Percentiles rank a stretch among this genome's conserved stretches.
Conservation (phyloP, 2,329 filamentous ascomycete species). For the Colletotrichum siamense region DNA sequence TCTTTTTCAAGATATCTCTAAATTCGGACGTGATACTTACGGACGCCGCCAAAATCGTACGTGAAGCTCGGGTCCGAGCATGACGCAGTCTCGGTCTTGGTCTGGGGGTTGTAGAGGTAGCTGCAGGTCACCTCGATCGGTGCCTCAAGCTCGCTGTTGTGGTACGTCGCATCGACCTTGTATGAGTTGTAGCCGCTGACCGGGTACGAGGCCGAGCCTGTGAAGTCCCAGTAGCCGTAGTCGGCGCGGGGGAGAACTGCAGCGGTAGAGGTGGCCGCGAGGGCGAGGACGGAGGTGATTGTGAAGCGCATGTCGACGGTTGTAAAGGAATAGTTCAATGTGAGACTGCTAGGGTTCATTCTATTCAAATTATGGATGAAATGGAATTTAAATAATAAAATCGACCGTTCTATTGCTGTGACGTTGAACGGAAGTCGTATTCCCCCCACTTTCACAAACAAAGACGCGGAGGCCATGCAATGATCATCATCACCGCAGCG, state of each 20-base stretch:
- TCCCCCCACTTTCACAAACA: neutral
- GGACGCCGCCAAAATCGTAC: neutral
- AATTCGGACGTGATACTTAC: neutral
- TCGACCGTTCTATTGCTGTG: neutral
- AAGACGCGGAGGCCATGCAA: neutral
- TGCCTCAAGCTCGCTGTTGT: neutral
- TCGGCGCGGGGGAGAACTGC: neutral
- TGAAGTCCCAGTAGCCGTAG: conserved; percentile 7
- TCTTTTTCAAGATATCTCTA: neutral
- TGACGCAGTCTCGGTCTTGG: neutral
- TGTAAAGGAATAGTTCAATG: neutral
- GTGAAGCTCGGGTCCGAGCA: conserved; percentile 3
- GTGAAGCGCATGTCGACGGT: neutral
- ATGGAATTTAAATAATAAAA: neutral
- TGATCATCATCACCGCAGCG: neutral
- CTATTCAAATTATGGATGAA: neutral
- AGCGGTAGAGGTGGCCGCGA: neutral
- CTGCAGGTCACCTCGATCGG: neutral
- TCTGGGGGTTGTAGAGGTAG: neutral
- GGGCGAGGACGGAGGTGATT: neutral
- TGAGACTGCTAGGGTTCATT: neutral
- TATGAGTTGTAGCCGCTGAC: neutral
- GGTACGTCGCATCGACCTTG: neutral
- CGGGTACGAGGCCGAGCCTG: neutral
- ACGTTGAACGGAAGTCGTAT: neutral